Base-by-base conservation (phyloP, 257 asterid genomes). In the Solanum sejunctum region DNA sequence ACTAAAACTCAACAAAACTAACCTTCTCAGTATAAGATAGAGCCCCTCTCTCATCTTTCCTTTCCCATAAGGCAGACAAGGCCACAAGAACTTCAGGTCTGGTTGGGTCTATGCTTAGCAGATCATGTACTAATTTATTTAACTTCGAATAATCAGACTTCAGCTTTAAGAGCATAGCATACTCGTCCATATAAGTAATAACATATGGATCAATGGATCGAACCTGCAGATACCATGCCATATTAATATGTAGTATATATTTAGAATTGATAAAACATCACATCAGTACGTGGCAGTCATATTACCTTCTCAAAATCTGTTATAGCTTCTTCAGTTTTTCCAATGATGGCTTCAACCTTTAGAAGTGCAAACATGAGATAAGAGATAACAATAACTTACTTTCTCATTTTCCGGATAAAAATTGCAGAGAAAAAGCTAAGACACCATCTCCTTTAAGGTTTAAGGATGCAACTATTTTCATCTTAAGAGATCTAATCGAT, bases 31-130 rank as follows among this genome's bases (percentile, higher is more conserved):
- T 97, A 90, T 92, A 92, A 67, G 98, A 90, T 84, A 95, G 88
- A 87, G 99, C 97, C 78, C 92, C 95, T 75, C 96, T 91, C 86
- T 94, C 97, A 83, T 97, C 99, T 90, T 95, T 95, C 91, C 91
- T 94, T 87, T 97, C 98, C 98, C 97, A 95, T 82, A 97, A 87
- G 85, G 94, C 97, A 86, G 98, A 93, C 86, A 95, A 89, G 84
- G 99, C 96, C 88, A 97, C 98, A 86, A 93, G 93, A 73, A 94
- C 97, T 92, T 97, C 99, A 87, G 99, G 98, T 87, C 92, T 90
- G 70, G 97, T 85, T 66, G 98, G 96, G 91, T 97, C 98, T 52
- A 92, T 92, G 88, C 85, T 92, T 88, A 97, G 86, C 41, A 97
- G 89, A 88, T 97, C 99, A 87, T 94, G 97, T 75, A 95, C 95